A percentile compares a stretch with the other conserved stretches of the same genome.
Evolutionary conservation across 2,329 filamentous ascomycete species (phyloP).

Genomic region (Venturia effusa): DNA sequence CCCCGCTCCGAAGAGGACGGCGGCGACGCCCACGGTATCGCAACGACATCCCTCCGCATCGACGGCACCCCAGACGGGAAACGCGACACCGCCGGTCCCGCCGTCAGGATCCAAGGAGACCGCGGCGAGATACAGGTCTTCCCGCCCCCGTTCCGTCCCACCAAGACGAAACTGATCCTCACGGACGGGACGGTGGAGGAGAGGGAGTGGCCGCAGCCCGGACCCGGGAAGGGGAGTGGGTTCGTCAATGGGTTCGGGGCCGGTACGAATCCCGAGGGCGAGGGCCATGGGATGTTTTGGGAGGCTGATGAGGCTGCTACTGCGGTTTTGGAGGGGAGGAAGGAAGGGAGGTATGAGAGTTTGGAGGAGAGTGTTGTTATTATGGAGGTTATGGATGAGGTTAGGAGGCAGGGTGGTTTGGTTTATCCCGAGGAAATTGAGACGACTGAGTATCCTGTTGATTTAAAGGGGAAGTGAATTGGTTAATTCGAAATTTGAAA

Average conservation of each 20-base stretch:
- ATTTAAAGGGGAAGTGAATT: constrained; percentile 8
- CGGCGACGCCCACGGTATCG: constrained; percentile 58
- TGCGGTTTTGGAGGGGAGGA: constrained; percentile 63
- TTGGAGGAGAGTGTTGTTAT: constrained; percentile 72
- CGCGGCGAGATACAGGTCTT: constrained; percentile 74
- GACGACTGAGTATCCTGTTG: constrained; percentile 20
- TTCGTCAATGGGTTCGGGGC: constrained; percentile 38
- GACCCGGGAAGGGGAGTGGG: constrained; percentile 34
- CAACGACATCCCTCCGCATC: constrained; percentile 43
- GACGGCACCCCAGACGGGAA: constrained; percentile 50
- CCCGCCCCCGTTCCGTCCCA: constrained; percentile 59
- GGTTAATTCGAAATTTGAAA: too few relatives aligned
- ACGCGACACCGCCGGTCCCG: constrained; percentile 46
- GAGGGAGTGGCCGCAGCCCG: constrained; percentile 34
- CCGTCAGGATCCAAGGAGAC: constrained; percentile 70
- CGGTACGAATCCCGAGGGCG: constrained; percentile 36
- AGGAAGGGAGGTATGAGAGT: constrained; percentile 53
- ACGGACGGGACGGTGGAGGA: constrained; percentile 36
- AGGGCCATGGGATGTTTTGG: constrained; percentile 81
- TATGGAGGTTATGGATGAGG: constrained; percentile 72
- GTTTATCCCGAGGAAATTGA: constrained; percentile 57
- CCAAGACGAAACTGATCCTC: constrained; percentile 22
- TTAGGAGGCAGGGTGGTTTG: constrained; percentile 50
- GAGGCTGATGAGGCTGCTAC: constrained; percentile 71
- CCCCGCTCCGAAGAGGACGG: constrained; percentile 42